These are phyloP conservation scores for Beauveria australis DNA, from an alignment of 2,329 filamentous ascomycete species.

Conservation along the genomic window DNA sequence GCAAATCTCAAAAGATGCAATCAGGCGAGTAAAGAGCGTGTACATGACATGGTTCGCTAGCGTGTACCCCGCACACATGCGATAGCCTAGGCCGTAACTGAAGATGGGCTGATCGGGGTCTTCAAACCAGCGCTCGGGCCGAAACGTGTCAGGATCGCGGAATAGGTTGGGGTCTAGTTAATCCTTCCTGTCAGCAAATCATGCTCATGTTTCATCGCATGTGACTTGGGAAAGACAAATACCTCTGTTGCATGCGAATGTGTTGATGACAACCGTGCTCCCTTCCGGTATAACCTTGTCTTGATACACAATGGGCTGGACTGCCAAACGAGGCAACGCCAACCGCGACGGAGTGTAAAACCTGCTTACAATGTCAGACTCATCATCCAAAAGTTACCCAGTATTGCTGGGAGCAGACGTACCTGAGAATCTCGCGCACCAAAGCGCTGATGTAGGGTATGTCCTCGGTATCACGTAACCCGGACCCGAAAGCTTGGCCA, in stretches of 20 bases:
- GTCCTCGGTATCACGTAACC: neutral
- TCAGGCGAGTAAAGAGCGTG: neutral
- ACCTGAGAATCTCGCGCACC: conserved; percentile 1
- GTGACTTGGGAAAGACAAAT: neutral
- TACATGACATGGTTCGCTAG: conserved; percentile 7
- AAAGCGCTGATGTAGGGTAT: conserved; percentile 1
- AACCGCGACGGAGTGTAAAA: conserved; percentile 3
- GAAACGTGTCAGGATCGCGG: neutral
- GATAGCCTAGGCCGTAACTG: conserved; percentile 6
- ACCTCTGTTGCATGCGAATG: conserved; percentile 6
- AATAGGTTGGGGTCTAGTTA: neutral
- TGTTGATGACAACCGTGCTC: neutral
- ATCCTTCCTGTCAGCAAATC: neutral
- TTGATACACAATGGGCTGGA: neutral
- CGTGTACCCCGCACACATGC: conserved; percentile 6
- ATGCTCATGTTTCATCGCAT: neutral
- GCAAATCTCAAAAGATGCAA: neutral
- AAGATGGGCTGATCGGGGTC: conserved; percentile 9
- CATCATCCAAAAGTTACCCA: neutral
- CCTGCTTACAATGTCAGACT: neutral
- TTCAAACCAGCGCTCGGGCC: conserved; percentile 4
- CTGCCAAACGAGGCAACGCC: neutral
- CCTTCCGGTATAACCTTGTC: conserved; percentile 2
- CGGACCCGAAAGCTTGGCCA: neutral
- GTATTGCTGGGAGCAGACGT: neutral